Percentiles rank a stretch among this genome's conserved stretches.
Evolutionary conservation across 345 rosid genomes (phyloP).

Genomic region (Hibiscus mutabilis): DNA sequence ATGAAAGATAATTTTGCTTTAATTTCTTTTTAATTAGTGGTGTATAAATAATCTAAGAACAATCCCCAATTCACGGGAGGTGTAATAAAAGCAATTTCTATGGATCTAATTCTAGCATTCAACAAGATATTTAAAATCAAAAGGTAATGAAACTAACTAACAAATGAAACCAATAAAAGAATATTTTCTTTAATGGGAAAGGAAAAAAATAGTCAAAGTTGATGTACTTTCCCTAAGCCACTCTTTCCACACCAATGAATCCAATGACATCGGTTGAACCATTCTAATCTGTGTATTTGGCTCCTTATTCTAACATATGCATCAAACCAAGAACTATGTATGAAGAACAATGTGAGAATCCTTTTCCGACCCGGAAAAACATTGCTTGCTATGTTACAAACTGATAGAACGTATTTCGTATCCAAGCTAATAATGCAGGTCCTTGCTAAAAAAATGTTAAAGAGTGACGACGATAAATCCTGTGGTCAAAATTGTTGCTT

Average conservation of each 20-base stretch:
- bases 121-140: constrained; percentile 21
- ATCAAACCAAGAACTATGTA: constrained; percentile 26
- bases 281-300: constrained; percentile 14
- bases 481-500: constrained; percentile 16
- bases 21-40: no score
- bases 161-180: constrained; percentile 17
- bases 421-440: constrained; percentile 11
- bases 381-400: constrained; percentile 37
- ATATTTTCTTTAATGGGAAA: background rate
- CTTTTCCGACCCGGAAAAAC: background rate
- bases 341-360: constrained; percentile 22
- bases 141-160: constrained; percentile 14
- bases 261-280: constrained; percentile 11
- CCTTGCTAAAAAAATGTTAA: background rate
- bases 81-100: constrained; percentile 38
- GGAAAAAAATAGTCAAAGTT: constrained; percentile 10
- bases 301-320: constrained; percentile 27
- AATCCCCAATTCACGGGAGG: constrained; percentile 37
- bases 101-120: constrained; percentile 38
- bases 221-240: constrained; percentile 17
- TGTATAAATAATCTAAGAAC: constrained; percentile 29
- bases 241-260: constrained; percentile 27
- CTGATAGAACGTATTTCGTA: constrained; percentile 35
- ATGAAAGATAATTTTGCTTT: no score
- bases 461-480: constrained; percentile 16